Percentiles rank a stretch among this genome's conserved stretches.
These are phyloP conservation scores for Silene conica DNA, from an alignment of 148 eudicot species.

Conservation along the genomic window DNA sequence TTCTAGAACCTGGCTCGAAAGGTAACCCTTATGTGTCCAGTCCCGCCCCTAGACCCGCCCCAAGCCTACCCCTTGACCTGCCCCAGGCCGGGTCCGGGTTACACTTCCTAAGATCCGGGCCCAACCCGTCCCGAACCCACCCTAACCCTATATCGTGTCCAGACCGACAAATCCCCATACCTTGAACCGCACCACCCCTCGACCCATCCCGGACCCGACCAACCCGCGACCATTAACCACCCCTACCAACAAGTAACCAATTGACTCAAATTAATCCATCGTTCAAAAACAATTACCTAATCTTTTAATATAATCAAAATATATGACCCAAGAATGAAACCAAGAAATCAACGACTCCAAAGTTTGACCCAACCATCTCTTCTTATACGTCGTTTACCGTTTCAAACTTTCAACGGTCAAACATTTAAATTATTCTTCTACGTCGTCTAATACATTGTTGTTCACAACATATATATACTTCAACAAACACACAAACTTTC, in stretches of 20 bases:
- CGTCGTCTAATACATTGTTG: conserved; percentile 16
- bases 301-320: not conserved
- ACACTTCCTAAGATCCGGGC: too few relatives aligned
- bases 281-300: not conserved
- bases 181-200: too few relatives aligned
- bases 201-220: too few relatives aligned
- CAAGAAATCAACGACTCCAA: conserved; percentile 22
- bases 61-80: too few relatives aligned
- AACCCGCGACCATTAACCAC: too few relatives aligned
- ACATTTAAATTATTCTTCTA: conserved; percentile 20
- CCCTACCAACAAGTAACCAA: not conserved
- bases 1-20: too few relatives aligned
- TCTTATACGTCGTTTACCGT: conserved; percentile 19
- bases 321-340: conserved; percentile 5
- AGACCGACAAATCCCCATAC: too few relatives aligned
- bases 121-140: too few relatives aligned
- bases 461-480: conserved; percentile 15
- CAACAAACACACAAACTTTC: not conserved
- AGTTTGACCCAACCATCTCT: conserved; percentile 18
- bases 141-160: too few relatives aligned
- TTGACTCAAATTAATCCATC: conserved; percentile 22
- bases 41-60: too few relatives aligned
- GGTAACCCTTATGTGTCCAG: too few relatives aligned
- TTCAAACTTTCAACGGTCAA: conserved; percentile 69
- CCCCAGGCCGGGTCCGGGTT: too few relatives aligned